These are phyloP conservation scores for Cinnamomum micranthum DNA, from an alignment of 164 flowering plant species.

Conservation along the genomic window DNA sequence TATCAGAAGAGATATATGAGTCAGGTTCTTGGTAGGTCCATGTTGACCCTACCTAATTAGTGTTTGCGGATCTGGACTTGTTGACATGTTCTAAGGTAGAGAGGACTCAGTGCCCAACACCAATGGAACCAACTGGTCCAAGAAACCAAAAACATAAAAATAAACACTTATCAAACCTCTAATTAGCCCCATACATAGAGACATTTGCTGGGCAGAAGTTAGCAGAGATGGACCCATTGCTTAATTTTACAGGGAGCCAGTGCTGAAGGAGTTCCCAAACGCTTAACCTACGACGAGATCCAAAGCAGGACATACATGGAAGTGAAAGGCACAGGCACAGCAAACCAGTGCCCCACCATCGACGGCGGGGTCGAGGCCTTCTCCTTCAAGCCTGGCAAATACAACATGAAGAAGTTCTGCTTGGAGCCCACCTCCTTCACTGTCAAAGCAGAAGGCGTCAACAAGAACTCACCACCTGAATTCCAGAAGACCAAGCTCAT, in stretches of 20 bases:
- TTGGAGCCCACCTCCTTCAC: conserved; percentile 96
- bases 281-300: conserved; percentile 90
- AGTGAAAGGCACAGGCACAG: conserved; percentile 95
- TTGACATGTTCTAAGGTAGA: no score
- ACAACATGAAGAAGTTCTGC: conserved; percentile 85
- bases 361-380: conserved; percentile 71
- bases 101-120: no score
- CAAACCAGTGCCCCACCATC: conserved; percentile 95
- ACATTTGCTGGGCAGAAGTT: no score
- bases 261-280: conserved; percentile 86
- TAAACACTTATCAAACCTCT: no score
- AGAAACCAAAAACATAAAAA: no score
- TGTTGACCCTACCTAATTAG: no score
- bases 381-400: conserved; percentile 81
- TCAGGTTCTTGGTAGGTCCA: no score
- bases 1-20: no score
- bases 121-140: no score
- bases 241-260: conserved; percentile 67
- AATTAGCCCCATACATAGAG: no score
- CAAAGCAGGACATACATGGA: conserved; percentile 98
- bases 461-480: conserved; percentile 82
- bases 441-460: conserved; percentile 85
- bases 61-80: no score
- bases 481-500: conserved; percentile 97
- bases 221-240: no score